phyloP scores from a whole-genome alignment of 163 green algal species.

The Chloroidium sp. region DNA sequence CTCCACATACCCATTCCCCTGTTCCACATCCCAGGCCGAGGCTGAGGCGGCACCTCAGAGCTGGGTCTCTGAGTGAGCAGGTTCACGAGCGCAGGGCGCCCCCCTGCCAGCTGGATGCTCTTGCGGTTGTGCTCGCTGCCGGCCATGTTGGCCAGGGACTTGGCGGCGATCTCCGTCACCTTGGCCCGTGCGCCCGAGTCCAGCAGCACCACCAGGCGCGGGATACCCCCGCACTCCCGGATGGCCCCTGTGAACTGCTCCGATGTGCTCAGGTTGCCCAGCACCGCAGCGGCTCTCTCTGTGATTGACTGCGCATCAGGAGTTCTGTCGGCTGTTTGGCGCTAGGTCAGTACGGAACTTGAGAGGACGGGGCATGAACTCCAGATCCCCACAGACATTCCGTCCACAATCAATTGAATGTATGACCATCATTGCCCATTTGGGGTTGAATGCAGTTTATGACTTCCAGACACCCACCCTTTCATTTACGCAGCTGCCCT shows the following conservation, averaged over 20 bases:
- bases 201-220: constrained; percentile 22
- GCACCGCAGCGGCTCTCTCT: constrained; percentile 18
- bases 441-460: too few species aligned
- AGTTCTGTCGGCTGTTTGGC: background rate
- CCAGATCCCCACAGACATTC: too few species aligned
- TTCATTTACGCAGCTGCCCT: too few species aligned
- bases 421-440: too few species aligned
- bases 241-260: constrained; percentile 12
- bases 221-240: constrained; percentile 13
- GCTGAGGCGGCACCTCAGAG: background rate
- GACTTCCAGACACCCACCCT: too few species aligned
- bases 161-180: constrained; percentile 27
- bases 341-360: too few species aligned
- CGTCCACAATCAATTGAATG: too few species aligned
- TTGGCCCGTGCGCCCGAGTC: constrained; percentile 6
- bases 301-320: constrained; percentile 10
- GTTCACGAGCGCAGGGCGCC: constrained; percentile 17
- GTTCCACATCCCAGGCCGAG: too few species aligned
- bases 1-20: too few species aligned
- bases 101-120: constrained; percentile 20
- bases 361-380: too few species aligned
- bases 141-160: constrained; percentile 23
- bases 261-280: constrained; percentile 15
- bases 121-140: constrained; percentile 13
- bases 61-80: constrained; percentile 15